A percentile compares a stretch with the other conserved stretches of the same genome.
These are phyloP conservation scores for Trebouxia sp. DNA, from an alignment of 139 green algal species.

Conservation along the genomic window DNA sequence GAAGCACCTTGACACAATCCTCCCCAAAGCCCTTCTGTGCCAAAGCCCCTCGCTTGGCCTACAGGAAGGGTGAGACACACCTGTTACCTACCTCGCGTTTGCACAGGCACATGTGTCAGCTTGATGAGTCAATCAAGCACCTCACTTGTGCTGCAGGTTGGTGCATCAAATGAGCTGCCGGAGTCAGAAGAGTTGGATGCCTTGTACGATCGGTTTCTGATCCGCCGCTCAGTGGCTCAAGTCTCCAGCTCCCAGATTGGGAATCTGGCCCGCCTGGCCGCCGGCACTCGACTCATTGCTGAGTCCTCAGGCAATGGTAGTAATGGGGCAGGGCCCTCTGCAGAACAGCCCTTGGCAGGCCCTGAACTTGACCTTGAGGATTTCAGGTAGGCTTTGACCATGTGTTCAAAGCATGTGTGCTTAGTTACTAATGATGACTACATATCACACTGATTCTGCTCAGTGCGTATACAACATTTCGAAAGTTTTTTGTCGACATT, in stretches of 20 bases:
- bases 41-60: background rate
- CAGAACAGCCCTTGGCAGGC: background rate
- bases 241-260: slow-evolving; percentile 60
- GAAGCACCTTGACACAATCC: too few species aligned
- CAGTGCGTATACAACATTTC: too few species aligned
- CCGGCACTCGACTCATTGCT: slow-evolving; percentile 41
- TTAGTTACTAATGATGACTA: too few species aligned
- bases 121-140: background rate
- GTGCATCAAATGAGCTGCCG: slow-evolving; percentile 94
- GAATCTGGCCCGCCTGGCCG: slow-evolving; percentile 73
- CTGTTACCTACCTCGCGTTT: too few species aligned
- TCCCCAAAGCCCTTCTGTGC: too few species aligned
- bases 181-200: slow-evolving; percentile 95
- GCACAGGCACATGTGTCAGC: too few species aligned
- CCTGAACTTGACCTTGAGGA: slow-evolving; percentile 56
- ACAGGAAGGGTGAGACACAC: too few species aligned
- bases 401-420: too few species aligned
- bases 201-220: slow-evolving; percentile 94
- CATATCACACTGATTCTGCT: too few species aligned
- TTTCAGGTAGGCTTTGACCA: too few species aligned
- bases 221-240: slow-evolving; percentile 77
- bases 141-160: slow-evolving; percentile 59
- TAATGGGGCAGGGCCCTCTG: slow-evolving; percentile 29
- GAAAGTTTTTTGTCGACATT: too few species aligned
- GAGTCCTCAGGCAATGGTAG: background rate